Base-by-base conservation (phyloP, 495 filamentous ascomycete genomes). In the Daldinia loculata region DNA sequence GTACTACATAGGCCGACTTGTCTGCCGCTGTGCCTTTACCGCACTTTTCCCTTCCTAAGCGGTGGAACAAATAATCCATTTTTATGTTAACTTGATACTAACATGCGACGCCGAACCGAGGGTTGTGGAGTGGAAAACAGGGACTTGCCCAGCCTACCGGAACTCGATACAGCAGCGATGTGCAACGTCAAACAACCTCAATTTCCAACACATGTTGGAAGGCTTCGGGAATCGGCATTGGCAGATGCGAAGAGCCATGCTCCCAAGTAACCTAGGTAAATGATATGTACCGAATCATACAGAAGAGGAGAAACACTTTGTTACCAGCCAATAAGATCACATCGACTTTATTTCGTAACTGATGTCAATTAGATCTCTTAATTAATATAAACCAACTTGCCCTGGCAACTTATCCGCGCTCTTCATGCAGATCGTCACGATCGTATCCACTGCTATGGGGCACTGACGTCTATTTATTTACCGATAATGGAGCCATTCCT, bases 161-260 rank as follows among this genome's bases (percentile, higher is more conserved):
- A 69, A 69, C 66, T 73, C 60, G 65, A 69, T 66, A 66, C 27
- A 68, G 70, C 64, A 68, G 70, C 59, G 60, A 72, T 72, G 62
- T 71, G 62, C 51, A 62, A 62, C 39, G 34, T 60, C 63, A 64
- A 34, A 15, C 61, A 64, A 55, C 22, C 39, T 53, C 11, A 45
- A 60, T 63, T 43, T 29, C 45, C 41, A 45, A 9, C 12, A 14
- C 53, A 34, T 12, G 14, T 36, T 32, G 52, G 29, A 36, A 27
- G 32, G 29, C 26, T 32, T 68, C 65, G 61, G 65, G 50, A 61
- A 68, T 68, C 70, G 70, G 70, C 56, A 72, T 72, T 68, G 39
- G 61, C 59, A 72, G 50, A 30, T 27, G 27, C 2, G 32, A 50
- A 27, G 43, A 5, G 43, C 43, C 43, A 34, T 51, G 41, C 57